Conservation (phyloP, 2,329 filamentous ascomycete genomes). For the Corynespora cassiicola region DNA sequence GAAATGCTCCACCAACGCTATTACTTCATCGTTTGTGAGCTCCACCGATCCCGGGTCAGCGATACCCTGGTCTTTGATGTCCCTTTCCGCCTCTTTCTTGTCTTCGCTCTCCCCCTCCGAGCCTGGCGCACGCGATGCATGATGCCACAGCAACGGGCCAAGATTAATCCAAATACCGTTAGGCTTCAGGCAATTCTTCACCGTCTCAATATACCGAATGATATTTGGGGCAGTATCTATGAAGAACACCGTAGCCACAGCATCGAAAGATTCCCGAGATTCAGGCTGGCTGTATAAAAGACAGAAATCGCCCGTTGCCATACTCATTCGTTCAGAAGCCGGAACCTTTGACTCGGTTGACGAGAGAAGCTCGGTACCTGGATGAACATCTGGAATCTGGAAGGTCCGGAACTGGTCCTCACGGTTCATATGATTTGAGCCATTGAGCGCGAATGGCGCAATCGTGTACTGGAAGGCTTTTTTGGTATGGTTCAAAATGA, state of each 20-base stretch:
- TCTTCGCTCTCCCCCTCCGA: constrained; percentile 20
- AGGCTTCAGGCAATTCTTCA: constrained; percentile 75
- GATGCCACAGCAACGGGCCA: constrained; percentile 94
- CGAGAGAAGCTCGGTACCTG: constrained; percentile 43
- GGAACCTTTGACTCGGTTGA: constrained; percentile 22
- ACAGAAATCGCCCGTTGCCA: constrained; percentile 93
- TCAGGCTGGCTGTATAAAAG: constrained; percentile 76
- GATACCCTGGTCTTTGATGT: constrained; percentile 63
- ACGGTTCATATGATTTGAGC: constrained; percentile 82
- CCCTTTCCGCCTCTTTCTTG: constrained; percentile 33
- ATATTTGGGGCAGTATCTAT: constrained; percentile 96
- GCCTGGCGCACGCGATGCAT: constrained; percentile 72
- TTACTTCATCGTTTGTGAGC: constrained; percentile 86
- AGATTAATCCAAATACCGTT: constrained; percentile 88
- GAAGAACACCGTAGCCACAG: constrained; percentile 91
- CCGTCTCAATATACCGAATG: constrained; percentile 86
- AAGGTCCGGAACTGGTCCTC: constrained; percentile 77
- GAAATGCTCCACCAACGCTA: constrained; percentile 73
- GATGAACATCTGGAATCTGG: constrained; percentile 75
- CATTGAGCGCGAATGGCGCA: constrained; percentile 85
- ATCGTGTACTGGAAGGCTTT: constrained; percentile 71
- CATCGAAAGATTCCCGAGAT: constrained; percentile 72
- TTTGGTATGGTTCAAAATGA: constrained; percentile 73
- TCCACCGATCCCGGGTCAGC: constrained; percentile 91
- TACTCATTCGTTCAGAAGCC: constrained; percentile 76